Percentiles rank a stretch among this genome's conserved stretches.
These are phyloP conservation scores for Podila verticillata DNA, from an alignment of 192 early-diverging fungal genomes.

Conservation along the genomic window DNA sequence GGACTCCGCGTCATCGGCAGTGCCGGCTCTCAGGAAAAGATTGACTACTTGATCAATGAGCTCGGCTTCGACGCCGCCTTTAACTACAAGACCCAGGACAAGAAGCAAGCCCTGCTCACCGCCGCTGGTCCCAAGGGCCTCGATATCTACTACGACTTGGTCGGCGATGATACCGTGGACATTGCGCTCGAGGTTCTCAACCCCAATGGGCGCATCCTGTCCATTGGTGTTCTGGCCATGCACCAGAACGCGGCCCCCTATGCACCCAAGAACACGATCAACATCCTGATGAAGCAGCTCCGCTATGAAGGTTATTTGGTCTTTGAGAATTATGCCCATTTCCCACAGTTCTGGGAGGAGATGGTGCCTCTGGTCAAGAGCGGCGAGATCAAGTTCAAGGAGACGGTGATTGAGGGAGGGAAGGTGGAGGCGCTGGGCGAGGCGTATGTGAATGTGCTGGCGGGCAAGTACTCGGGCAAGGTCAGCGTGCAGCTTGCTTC, in stretches of 20 bases:
- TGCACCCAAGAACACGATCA: slow-evolving; percentile 8
- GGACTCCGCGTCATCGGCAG: slow-evolving; percentile 86
- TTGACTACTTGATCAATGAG: slow-evolving; percentile 69
- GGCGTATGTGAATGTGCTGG: slow-evolving; percentile 10
- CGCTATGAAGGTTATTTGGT: slow-evolving; percentile 9
- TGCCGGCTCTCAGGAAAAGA: slow-evolving; percentile 88
- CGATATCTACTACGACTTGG: slow-evolving; percentile 90
- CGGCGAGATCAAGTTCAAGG: slow-evolving; percentile 15
- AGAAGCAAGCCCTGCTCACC: neutral
- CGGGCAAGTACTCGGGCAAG: slow-evolving; percentile 33
- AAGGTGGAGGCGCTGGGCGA: neutral
- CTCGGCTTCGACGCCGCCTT: slow-evolving; percentile 86
- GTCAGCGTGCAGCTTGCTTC: slow-evolving; percentile 22
- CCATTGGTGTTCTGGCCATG: slow-evolving; percentile 10
- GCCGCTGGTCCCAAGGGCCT: slow-evolving; percentile 43
- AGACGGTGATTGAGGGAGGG: neutral
- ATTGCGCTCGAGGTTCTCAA: slow-evolving; percentile 34
- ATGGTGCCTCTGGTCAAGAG: slow-evolving; percentile 22
- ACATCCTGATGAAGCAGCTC: slow-evolving; percentile 13
- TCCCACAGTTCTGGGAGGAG: slow-evolving; percentile 25
- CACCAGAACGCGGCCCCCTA: neutral
- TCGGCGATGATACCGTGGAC: slow-evolving; percentile 60
- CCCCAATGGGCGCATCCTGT: slow-evolving; percentile 13
- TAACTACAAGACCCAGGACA: slow-evolving; percentile 83
- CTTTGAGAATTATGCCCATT: slow-evolving; percentile 6